These are phyloP conservation scores for Russula sp. DNA, from an alignment of 768 basidiomycete genomes.

Conservation along the genomic window DNA sequence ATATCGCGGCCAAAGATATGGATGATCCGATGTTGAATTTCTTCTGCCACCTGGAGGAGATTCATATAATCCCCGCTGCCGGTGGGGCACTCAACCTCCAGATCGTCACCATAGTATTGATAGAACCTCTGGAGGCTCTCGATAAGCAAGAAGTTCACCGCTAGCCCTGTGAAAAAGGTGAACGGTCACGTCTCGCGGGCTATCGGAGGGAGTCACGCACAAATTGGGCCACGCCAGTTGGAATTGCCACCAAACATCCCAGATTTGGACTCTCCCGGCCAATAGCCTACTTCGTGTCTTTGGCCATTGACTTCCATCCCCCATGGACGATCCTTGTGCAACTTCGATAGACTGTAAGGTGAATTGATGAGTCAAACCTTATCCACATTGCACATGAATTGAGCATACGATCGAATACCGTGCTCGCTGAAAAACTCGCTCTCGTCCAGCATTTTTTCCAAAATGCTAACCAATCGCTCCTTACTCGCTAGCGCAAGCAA, in stretches of 20 bases:
- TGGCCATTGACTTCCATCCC: constrained; percentile 92
- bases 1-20: constrained; percentile 95
- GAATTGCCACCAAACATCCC: constrained; percentile 99
- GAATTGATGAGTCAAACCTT: neutral
- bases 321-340: constrained; percentile 91
- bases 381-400: neutral
- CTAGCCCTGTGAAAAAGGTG: constrained; percentile 62
- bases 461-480: constrained; percentile 80
- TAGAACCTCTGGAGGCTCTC: constrained; percentile 97
- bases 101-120: constrained; percentile 91
- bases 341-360: constrained; percentile 70
- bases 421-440: constrained; percentile 95
- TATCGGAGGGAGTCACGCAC: constrained; percentile 41
- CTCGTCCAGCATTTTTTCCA: constrained; percentile 97
- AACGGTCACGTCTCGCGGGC: constrained; percentile 2
- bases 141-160: constrained; percentile 93
- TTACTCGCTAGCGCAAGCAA: constrained; percentile 88
- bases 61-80: constrained; percentile 98
- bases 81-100: constrained; percentile 95
- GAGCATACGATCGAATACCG: constrained; percentile 88
- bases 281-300: constrained; percentile 89
- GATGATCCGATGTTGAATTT: constrained; percentile 98
- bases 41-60: constrained; percentile 88
- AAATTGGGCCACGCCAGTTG: constrained; percentile 94
- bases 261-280: constrained; percentile 96